Conservation (phyloP, 1,284 basidiomycete species). For the Ganoderma multipileum region DNA sequence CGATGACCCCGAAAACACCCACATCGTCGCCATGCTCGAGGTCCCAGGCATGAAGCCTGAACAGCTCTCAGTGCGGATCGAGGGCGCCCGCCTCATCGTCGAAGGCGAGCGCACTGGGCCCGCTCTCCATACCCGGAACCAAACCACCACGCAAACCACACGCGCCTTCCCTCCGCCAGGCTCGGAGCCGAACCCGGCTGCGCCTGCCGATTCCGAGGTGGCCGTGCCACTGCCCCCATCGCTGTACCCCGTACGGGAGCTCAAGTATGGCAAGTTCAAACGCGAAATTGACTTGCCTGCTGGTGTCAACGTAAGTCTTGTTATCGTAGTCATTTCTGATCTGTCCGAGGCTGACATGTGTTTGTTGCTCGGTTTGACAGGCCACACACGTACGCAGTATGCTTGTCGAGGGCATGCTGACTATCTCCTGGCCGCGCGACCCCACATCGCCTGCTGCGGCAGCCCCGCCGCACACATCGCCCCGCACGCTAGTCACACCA, state of each 20-base stretch:
- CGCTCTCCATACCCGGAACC: conserved; percentile 17
- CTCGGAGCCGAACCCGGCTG: conserved; percentile 3
- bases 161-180: neutral
- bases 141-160: neutral
- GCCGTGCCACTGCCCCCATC: conserved; percentile 14
- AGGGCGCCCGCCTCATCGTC: conserved; percentile 50
- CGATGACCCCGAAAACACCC: conserved; percentile 51
- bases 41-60: conserved; percentile 60
- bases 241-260: conserved; percentile 47
- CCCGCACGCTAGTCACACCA: neutral
- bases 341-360: conserved; percentile 10
- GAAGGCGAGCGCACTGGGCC: conserved; percentile 49
- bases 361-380: conserved; percentile 16
- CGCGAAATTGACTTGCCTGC: conserved; percentile 52
- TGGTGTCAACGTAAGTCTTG: conserved; percentile 53
- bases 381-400: conserved; percentile 32
- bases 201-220: conserved; percentile 7
- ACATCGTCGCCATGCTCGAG: conserved; percentile 57
- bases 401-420: conserved; percentile 36
- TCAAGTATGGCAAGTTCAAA: conserved; percentile 60
- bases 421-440: conserved; percentile 35
- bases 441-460: conserved; percentile 10
- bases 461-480: conserved; percentile 6
- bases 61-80: conserved; percentile 53
- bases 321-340: conserved; percentile 2